These are phyloP conservation scores for Alternaria sp. DNA, from an alignment of 2,329 filamentous ascomycete species.

Conservation along the genomic window DNA sequence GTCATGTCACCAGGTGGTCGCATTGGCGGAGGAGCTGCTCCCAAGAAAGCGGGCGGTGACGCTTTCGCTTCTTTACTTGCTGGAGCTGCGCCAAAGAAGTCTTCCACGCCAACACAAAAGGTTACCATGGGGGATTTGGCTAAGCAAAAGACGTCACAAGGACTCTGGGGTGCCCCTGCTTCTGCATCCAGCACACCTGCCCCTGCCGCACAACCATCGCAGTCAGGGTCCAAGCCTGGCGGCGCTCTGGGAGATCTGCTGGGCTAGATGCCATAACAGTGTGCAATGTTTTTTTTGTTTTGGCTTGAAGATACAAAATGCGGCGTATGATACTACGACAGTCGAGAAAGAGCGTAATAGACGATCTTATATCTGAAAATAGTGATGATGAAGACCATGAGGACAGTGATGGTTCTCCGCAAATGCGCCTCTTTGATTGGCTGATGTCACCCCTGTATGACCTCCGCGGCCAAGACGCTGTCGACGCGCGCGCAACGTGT, in stretches of 20 bases:
- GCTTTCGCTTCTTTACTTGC: constrained; percentile 90
- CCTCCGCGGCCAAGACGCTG: constrained; percentile 7
- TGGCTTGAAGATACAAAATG: constrained; percentile 7
- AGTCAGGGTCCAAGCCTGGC: constrained; percentile 43
- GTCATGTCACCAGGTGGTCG: constrained; percentile 49
- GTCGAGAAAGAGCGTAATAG: not conserved
- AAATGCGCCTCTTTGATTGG: constrained; percentile 9
- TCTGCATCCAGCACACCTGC: constrained; percentile 44
- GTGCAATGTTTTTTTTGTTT: not conserved
- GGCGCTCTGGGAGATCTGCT: constrained; percentile 46
- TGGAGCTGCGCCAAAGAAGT: constrained; percentile 77
- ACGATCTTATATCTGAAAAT: not conserved
- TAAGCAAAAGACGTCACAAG: constrained; percentile 96
- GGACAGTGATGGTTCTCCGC: constrained; percentile 2
- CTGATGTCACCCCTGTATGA: not conserved
- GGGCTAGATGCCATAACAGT: constrained; percentile 26
- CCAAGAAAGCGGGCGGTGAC: constrained; percentile 69
- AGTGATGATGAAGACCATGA: not conserved
- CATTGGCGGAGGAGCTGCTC: constrained; percentile 47
- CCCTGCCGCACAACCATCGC: constrained; percentile 32
- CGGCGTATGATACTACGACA: not conserved
- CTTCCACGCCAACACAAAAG: constrained; percentile 63
- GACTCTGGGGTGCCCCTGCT: constrained; percentile 83
- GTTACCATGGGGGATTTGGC: constrained; percentile 91
- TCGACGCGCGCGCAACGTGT: constrained; percentile 6